phyloP scores from a whole-genome alignment of 2,329 filamentous ascomycete species.

The Aureobasidium sp. region DNA sequence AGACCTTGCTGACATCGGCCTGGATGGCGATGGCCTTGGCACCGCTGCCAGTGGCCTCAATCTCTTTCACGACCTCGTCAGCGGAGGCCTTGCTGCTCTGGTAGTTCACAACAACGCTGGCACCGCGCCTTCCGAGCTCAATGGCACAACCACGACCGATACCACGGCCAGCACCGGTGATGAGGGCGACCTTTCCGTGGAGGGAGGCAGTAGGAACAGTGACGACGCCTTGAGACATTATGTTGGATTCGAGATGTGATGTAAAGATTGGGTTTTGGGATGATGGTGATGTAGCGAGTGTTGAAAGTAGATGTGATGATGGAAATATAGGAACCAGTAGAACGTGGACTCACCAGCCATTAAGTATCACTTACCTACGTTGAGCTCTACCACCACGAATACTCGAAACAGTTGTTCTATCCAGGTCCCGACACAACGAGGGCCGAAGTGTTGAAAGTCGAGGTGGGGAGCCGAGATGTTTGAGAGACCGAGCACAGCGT shows the following conservation, averaged over 20 bases:
- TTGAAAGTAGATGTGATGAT: not conserved
- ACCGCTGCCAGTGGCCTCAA: conserved; percentile 37
- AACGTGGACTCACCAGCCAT: not conserved
- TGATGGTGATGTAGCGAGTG: not conserved
- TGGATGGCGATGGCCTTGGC: conserved; percentile 50
- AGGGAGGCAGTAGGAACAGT: conserved; percentile 40
- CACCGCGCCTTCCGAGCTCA: conserved; percentile 57
- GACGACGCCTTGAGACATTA: conserved; percentile 20
- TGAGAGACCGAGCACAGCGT: conserved; percentile 7
- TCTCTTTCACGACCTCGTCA: conserved; percentile 39
- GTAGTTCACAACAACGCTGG: conserved; percentile 58
- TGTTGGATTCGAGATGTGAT: not conserved
- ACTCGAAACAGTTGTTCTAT: conserved; percentile 3
- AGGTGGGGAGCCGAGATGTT: conserved; percentile 11
- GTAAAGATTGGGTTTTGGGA: not conserved
- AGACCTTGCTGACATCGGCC: conserved; percentile 45
- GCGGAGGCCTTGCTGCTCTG: conserved; percentile 44
- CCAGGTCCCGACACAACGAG: conserved; percentile 1
- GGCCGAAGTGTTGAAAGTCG: conserved; percentile 6
- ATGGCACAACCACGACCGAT: conserved; percentile 59
- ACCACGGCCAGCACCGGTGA: conserved; percentile 58
- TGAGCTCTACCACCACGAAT: not conserved
- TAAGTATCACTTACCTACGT: conserved; percentile 1
- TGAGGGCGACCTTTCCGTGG: conserved; percentile 47
- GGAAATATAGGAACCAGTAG: not conserved